phyloP scores from a whole-genome alignment of 2,329 filamentous ascomycete species.

The Didymella sp. region DNA sequence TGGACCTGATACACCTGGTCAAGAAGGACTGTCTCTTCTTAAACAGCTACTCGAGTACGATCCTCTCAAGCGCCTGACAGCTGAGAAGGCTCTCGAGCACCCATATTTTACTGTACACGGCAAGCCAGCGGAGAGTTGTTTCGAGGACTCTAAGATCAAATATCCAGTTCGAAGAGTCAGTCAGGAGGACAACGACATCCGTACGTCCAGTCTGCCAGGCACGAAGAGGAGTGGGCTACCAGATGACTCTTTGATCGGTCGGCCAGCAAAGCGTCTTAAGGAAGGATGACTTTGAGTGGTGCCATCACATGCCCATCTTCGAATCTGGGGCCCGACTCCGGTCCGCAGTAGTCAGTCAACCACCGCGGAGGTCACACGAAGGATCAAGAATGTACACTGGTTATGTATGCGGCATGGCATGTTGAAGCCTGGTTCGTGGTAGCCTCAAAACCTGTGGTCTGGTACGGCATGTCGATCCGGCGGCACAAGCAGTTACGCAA shows the following conservation, averaged over 20 bases:
- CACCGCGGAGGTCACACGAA: conserved; percentile 3
- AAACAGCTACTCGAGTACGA: conserved; percentile 90
- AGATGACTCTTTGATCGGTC: conserved; percentile 74
- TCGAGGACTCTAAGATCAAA: conserved; percentile 85
- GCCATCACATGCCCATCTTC: not conserved
- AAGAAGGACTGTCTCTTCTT: conserved; percentile 83
- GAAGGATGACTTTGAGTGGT: conserved; percentile 43
- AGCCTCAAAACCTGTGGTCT: not conserved
- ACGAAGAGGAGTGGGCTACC: conserved; percentile 87
- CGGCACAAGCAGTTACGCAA: conserved; percentile 1
- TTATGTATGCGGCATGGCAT: not conserved
- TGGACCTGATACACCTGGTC: conserved; percentile 50
- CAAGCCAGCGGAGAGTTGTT: conserved; percentile 81
- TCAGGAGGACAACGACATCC: conserved; percentile 94
- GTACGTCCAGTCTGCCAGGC: conserved; percentile 85
- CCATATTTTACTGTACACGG: conserved; percentile 75
- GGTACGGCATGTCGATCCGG: not conserved
- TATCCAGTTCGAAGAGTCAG: conserved; percentile 91
- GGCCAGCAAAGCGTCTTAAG: conserved; percentile 63
- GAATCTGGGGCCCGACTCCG: not conserved
- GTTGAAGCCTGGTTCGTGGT: not conserved
- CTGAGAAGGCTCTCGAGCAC: conserved; percentile 86
- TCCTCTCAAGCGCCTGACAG: conserved; percentile 84
- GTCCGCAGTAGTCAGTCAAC: conserved; percentile 4
- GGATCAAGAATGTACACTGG: not conserved